phyloP scores from a whole-genome alignment of 768 basidiomycete genomes.

The Leccinellum albellum region DNA sequence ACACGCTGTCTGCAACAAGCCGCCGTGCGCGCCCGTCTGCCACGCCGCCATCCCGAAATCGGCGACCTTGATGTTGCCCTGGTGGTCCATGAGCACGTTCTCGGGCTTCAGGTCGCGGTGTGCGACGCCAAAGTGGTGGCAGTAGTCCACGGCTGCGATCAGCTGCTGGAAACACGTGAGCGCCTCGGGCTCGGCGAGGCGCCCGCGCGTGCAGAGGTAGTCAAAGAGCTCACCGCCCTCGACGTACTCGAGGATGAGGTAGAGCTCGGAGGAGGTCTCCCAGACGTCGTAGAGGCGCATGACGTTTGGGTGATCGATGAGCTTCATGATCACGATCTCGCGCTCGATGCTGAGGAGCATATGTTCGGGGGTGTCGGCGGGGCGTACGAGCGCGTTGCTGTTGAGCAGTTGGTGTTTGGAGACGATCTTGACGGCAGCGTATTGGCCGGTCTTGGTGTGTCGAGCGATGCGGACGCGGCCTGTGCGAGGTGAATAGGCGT shows the following conservation, averaged over 20 bases:
- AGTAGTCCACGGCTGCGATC: slow-evolving; percentile 86
- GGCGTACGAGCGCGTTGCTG: slow-evolving; percentile 52
- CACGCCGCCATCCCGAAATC: background rate
- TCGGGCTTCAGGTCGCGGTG: slow-evolving; percentile 95
- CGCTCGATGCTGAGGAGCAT: slow-evolving; percentile 79
- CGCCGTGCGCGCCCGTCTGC: slow-evolving; percentile 29
- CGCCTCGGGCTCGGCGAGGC: slow-evolving; percentile 67
- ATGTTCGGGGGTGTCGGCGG: slow-evolving; percentile 73
- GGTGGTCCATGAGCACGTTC: slow-evolving; percentile 80
- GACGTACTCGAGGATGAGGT: slow-evolving; percentile 91
- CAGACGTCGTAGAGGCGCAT: slow-evolving; percentile 95
- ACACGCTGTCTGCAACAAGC: slow-evolving; percentile 76
- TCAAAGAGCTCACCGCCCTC: slow-evolving; percentile 95
- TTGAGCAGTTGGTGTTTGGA: slow-evolving; percentile 65
- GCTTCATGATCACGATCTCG: slow-evolving; percentile 97
- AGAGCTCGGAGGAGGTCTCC: slow-evolving; percentile 88
- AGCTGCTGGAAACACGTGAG: slow-evolving; percentile 91
- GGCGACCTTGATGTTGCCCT: slow-evolving; percentile 65
- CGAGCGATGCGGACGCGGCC: slow-evolving; percentile 89
- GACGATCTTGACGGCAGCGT: slow-evolving; percentile 93
- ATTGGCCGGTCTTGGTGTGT: slow-evolving; percentile 82
- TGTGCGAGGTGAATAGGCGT: slow-evolving; percentile 34
- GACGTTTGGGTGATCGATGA: slow-evolving; percentile 92
- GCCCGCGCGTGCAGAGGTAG: slow-evolving; percentile 77
- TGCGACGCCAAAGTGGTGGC: slow-evolving; percentile 90